Evolutionary conservation across 2,329 filamentous ascomycete genomes (phyloP), one percentile per base, ranked within the genome.

Genomic region (Talaromyces pinophilus): DNA sequence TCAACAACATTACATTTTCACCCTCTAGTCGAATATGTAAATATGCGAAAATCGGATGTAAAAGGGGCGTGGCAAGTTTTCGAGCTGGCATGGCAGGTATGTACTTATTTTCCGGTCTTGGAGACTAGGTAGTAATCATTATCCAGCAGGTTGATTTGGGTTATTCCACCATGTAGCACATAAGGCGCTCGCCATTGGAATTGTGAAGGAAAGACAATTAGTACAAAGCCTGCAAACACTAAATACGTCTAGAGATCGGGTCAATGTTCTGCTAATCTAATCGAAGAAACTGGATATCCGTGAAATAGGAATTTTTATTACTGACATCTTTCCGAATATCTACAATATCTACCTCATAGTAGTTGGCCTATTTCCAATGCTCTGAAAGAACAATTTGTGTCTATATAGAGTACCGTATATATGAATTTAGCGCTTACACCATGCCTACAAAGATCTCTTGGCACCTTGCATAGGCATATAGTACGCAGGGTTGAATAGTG

Each of bases 31-130:
- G 22, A 25, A 33, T 10, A 3, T 8, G 7, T 33, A 13, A 33
- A 19, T n/a, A 19, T 35, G 52, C 30, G n/a, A 55, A 55, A 33
- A 55, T 55, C 52, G 52, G 48, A 55, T 33, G 52, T 55, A 19
- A 11, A 55, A n/a, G 7, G 17, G 8, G 28, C 17, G 17, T 35
- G 15, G 13, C 19, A n/a, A 15, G 6, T 28, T 30, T 30, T 52
- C 15, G 11, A 17, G 6, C 2, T 7, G 5, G 13, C 13, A 13
- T 15, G 19, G 15, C 17, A 11, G 7, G 28, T 55, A 33, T 6
- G 7, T 50, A 33, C 5, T 35, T 55, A 30, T 54, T 55, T 55
- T 17, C 22, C 46, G 46, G 52, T 8, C 52, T 7, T 15, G 13
- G 48, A 55, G 52, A 55, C 28, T 11, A 35, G 52, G 25, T 25